Base-by-base conservation (phyloP, 768 basidiomycete species). In the Crassisporium funariophilum region DNA sequence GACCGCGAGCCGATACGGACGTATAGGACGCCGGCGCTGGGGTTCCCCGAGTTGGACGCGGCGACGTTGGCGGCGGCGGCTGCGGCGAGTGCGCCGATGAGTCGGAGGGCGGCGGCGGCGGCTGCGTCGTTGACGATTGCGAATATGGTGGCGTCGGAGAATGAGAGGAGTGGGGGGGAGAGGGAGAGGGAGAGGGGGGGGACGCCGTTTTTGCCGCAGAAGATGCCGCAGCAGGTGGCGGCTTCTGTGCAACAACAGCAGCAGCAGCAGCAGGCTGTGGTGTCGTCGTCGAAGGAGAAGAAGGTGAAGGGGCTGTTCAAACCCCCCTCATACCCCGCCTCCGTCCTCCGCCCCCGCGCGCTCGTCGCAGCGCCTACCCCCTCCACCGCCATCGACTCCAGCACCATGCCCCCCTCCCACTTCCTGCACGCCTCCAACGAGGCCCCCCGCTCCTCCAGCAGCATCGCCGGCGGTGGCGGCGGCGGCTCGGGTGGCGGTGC, bases 1-100 rank as follows among this genome's bases (percentile, higher is more conserved):
- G 97, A 99, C 62, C 84, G 95, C 35, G 95, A 99, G 49, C 88
- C 92, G 2, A 79, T 89, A 62, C 78, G 91, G 66, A 98, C 97
- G 5, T 89, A 87, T 68, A 85, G 97, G 25, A 95, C 95, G 0
- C 86, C 91, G 6, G 89, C 87, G 5, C 81, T 90, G 44, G 89
- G 88, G 20, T 91, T 86, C 76, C 91, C 86, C 4, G 89, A 86
- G 59, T 71, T 86, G 46, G 86, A 88, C 57, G 69, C 88, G 41
- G 81, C 86, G 6, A 82, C 82, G 0, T 70, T 88, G 33, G 87
- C 88, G 1, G 64, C 82, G 5, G 83, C 80, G 1, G 79, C 76
- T 12, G 81, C 84, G 0, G 81, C 81, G 3, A 81, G 74, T 44
- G 84, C 84, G 1, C 86, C 88, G 0, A 80, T 82, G 10, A 84